Conservation (phyloP, 305 asterid species). For the Vinca major region DNA sequence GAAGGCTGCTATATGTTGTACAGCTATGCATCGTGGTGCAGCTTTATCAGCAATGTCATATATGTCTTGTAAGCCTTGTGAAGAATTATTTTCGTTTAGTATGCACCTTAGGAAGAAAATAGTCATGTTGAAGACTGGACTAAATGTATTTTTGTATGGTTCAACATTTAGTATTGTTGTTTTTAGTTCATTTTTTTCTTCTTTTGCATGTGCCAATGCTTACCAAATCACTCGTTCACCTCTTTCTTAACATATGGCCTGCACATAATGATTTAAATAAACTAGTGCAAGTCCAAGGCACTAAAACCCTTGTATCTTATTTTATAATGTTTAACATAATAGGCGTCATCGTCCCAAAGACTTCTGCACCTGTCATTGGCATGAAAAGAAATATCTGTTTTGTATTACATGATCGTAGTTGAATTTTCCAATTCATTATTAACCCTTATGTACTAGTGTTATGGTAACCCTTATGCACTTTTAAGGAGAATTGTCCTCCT, state of each 20-base stretch:
- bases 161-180: neutral
- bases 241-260: neutral
- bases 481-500: neutral
- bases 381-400: neutral
- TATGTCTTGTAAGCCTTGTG: slow-evolving; percentile 55
- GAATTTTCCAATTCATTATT: neutral
- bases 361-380: neutral
- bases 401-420: neutral
- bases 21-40: slow-evolving; percentile 94
- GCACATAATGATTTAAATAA: neutral
- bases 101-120: neutral
- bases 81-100: slow-evolving; percentile 5
- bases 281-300: neutral
- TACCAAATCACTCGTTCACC: neutral
- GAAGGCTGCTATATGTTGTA: slow-evolving; percentile 84
- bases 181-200: neutral
- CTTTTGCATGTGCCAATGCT: too few relatives aligned
- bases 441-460: neutral
- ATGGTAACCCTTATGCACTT: neutral
- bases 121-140: neutral
- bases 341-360: neutral
- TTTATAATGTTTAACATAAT: too few relatives aligned
- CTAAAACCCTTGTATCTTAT: neutral
- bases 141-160: neutral
- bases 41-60: slow-evolving; percentile 85